Conservation (phyloP, 1,284 basidiomycete genomes). For the Sporisorium reilianum region DNA sequence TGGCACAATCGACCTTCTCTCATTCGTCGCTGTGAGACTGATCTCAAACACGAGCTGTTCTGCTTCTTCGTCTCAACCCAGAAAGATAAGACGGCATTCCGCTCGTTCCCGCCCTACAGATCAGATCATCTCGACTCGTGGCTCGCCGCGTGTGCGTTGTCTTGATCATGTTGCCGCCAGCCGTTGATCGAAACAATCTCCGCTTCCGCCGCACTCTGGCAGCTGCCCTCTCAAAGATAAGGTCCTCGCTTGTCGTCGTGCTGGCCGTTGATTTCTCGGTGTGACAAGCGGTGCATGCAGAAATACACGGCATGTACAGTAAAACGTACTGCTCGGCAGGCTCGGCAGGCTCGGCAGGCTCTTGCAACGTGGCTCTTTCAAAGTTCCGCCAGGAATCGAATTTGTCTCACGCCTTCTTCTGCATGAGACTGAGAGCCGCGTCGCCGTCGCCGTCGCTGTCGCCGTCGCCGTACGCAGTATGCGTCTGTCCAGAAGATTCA, state of each 20-base stretch:
- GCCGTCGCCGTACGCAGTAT: no score
- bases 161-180: neutral
- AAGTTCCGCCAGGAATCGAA: neutral
- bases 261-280: no score
- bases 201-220: conserved; percentile 33
- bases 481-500: neutral
- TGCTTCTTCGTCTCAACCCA: neutral
- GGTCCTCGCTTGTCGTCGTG: no score
- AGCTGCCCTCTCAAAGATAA: no score
- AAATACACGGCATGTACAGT: no score
- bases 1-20: conserved; percentile 3
- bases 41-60: no score
- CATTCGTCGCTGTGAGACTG: no score
- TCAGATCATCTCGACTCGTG: neutral
- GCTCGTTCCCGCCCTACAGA: neutral
- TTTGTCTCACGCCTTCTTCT: neutral
- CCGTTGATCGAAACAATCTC: conserved; percentile 15
- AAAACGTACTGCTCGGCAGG: no score
- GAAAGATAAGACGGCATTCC: conserved; percentile 13
- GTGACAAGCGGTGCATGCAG: no score
- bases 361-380: conserved; percentile 2
- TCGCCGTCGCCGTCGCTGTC: neutral
- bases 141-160: neutral
- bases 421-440: neutral
- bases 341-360: conserved; percentile 1